Conservation (phyloP, 2,329 filamentous ascomycete species). For the Conoideocrella luteorostrata region DNA sequence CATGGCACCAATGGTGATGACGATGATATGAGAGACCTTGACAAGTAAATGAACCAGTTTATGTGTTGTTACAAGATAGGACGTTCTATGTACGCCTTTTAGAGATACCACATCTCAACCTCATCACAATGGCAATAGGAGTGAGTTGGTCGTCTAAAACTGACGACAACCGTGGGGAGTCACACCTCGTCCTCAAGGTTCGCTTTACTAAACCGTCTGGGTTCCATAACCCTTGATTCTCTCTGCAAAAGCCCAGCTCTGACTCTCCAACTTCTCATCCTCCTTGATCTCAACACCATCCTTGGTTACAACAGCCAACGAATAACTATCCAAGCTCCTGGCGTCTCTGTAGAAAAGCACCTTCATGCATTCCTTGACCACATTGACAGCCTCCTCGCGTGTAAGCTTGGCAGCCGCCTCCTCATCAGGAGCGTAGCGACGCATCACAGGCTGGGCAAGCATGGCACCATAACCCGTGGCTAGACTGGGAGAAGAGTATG, state of each 20-base stretch:
- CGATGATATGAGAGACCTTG: no score
- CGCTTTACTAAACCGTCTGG: conserved; percentile 54
- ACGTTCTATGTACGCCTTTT: no score
- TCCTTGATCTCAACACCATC: conserved; percentile 82
- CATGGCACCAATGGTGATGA: no score
- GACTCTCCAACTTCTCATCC: conserved; percentile 81
- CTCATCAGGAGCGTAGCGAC: conserved; percentile 78
- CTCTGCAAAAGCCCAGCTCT: conserved; percentile 98
- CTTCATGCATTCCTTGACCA: conserved; percentile 94
- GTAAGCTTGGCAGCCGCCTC: conserved; percentile 63
- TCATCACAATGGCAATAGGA: no score
- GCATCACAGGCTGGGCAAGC: conserved; percentile 86
- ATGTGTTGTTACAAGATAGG: no score
- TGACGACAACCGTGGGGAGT: no score
- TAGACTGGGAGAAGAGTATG: conserved; percentile 79
- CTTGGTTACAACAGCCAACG: conserved; percentile 81
- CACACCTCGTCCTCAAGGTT: not conserved
- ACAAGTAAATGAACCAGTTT: no score
- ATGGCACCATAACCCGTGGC: conserved; percentile 92
- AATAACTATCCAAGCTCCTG: conserved; percentile 84
- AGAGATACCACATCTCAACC: no score
- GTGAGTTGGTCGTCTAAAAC: no score
- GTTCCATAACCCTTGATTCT: conserved; percentile 92
- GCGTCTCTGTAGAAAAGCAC: conserved; percentile 97
- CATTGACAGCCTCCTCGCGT: conserved; percentile 70